These are phyloP conservation scores for Diutina pseudorugosa DNA, from an alignment of 1,139 yeast genomes.

Conservation along the genomic window DNA sequence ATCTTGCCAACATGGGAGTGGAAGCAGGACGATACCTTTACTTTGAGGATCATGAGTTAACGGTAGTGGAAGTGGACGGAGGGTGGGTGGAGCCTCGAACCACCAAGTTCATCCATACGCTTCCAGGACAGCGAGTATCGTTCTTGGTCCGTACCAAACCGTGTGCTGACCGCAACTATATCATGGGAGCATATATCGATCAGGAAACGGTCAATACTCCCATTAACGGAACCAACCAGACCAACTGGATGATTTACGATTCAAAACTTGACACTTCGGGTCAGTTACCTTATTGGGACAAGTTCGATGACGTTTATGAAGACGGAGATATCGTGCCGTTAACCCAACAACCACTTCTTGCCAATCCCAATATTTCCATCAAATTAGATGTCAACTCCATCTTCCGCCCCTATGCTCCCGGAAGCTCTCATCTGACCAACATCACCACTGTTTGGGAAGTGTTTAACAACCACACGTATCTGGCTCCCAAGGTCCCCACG, in stretches of 20 bases:
- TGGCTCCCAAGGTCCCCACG: not conserved
- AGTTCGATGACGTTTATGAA: constrained; percentile 15
- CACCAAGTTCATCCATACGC: not conserved
- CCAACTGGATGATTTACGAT: not conserved
- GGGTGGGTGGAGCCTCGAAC: not conserved
- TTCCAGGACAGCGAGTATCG: not conserved
- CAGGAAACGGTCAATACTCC: not conserved
- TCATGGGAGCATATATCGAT: not conserved
- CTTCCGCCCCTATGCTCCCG: not conserved
- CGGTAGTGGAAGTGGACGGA: not conserved
- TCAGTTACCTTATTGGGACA: not conserved
- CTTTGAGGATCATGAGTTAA: not conserved
- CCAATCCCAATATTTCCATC: not conserved
- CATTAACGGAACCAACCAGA: not conserved
- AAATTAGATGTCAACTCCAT: not conserved
- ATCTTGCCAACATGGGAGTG: not conserved
- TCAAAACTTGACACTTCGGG: not conserved
- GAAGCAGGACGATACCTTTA: not conserved
- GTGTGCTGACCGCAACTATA: not conserved
- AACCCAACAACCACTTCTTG: not conserved
- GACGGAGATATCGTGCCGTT: not conserved
- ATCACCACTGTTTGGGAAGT: not conserved
- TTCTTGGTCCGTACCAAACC: not conserved
- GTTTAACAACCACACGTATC: not conserved
- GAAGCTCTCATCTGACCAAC: not conserved